Base-by-base conservation (phyloP, 2,329 filamentous ascomycete species). In the Colletotrichum sp. region DNA sequence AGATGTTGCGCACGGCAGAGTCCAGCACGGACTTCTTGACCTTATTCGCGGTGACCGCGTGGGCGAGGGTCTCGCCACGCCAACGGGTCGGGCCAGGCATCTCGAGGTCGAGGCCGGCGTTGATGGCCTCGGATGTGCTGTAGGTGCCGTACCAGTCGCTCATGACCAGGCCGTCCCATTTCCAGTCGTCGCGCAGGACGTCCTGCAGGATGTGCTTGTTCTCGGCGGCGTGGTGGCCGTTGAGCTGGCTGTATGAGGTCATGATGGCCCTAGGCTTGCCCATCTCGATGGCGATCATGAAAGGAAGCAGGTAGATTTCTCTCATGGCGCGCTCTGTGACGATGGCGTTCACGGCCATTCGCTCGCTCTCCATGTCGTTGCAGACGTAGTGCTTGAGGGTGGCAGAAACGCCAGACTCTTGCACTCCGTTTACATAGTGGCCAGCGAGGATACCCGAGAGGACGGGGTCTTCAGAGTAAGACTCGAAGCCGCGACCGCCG, bases 331-430 rank as follows among this genome's bases (percentile, higher is more conserved):
- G 86, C 78, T 90, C 87, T 1, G 89, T 90, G 49, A 92, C 82
- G 59, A 90, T 88, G 72, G 86, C 87, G 78, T 92, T 87, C 1
- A 91, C 89, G 8, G 87, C 88, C 83, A 90, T 89, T 15, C 90
- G 87, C 81, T 88, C 88, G 79, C 91, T 89, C 80, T 92, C 90
- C 79, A 92, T 90, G 79, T 92, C 90, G 77, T 92, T 92, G 82
- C 89, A 91, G 24, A 91, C 87, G 80, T 91, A 92, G 81, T 92
- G 90, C 84, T 92, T 92, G 76, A 91, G 85, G 2, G 89, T 89
- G 6, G 90, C 90, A 77, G 89, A 87, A 24, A 92, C 86, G 8
- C 90, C 90, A 9, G 86, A 90, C 72, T 86, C 87, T 81, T 92
- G 89, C 63, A 92, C 90, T 13, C 90, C 90, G 36, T 85, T 85